These are phyloP conservation scores for Arabidopsis lyrata DNA, from an alignment of 441 rosid species.

Conservation along the genomic window DNA sequence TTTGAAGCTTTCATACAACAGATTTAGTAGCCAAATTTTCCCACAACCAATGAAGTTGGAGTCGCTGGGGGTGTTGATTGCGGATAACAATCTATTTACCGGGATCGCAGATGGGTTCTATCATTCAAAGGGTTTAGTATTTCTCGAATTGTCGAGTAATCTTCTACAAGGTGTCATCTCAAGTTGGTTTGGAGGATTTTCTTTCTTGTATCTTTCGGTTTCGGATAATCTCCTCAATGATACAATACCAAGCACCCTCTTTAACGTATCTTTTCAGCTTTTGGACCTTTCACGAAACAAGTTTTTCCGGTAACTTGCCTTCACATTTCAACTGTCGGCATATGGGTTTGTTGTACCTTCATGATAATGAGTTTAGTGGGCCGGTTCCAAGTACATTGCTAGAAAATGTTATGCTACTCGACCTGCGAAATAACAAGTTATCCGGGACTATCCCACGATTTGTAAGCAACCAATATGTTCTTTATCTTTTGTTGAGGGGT, in stretches of 20 bases:
- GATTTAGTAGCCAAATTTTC: background rate
- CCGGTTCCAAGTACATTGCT: background rate
- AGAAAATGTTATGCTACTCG: background rate
- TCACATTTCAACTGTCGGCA: no score
- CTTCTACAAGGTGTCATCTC: slow-evolving; percentile 12
- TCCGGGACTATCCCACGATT: background rate
- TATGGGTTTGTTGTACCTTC: background rate
- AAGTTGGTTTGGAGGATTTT: slow-evolving; percentile 7
- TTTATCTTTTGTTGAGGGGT: background rate
- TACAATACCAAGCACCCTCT: background rate
- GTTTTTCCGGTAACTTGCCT: slow-evolving; percentile 19
- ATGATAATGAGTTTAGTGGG: background rate
- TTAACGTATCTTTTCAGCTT: background rate
- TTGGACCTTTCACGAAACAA: slow-evolving; percentile 35
- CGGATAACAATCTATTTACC: slow-evolving; percentile 28
- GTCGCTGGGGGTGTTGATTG: background rate
- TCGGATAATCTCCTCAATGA: slow-evolving; percentile 29
- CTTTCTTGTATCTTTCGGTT: background rate
- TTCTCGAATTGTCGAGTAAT: slow-evolving; percentile 35
- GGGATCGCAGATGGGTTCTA: background rate
- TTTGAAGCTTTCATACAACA: slow-evolving; percentile 32
- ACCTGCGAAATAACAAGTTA: background rate
- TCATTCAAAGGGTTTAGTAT: fast-evolving
- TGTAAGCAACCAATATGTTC: background rate
- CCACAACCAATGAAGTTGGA: slow-evolving; percentile 6